These are phyloP conservation scores for Ramularia endophylla DNA, from an alignment of 2,329 filamentous ascomycete genomes.

Conservation along the genomic window DNA sequence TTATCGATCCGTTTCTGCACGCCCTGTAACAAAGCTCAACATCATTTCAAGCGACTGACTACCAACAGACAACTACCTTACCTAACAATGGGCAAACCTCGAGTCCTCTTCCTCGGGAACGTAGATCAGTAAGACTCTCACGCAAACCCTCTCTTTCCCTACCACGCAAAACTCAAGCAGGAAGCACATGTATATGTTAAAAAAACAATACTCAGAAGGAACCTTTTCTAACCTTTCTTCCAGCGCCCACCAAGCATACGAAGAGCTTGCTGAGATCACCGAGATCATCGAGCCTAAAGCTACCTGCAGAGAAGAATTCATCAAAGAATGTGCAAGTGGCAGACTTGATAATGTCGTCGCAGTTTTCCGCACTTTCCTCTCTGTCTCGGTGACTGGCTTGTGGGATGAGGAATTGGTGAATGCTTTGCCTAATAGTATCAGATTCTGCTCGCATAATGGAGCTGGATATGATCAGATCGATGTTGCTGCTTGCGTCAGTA, in stretches of 20 bases:
- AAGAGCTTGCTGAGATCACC: slow-evolving; percentile 54
- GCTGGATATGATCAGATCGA: slow-evolving; percentile 84
- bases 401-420: slow-evolving; percentile 66
- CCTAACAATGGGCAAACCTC: slow-evolving; percentile 44
- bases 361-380: slow-evolving; percentile 58
- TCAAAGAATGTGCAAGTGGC: slow-evolving; percentile 61
- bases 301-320: slow-evolving; percentile 59
- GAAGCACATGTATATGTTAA: no score
- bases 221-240: no score
- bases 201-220: no score
- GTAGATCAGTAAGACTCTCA: slow-evolving; percentile 51
- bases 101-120: slow-evolving; percentile 57
- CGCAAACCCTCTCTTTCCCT: slow-evolving; percentile 1
- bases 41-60: no score
- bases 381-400: slow-evolving; percentile 57
- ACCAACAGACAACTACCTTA: no score
- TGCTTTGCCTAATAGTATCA: slow-evolving; percentile 35
- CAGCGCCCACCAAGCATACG: slow-evolving; percentile 62
- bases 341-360: slow-evolving; percentile 54
- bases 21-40: no score
- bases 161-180: no score
- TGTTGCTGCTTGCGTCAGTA: slow-evolving; percentile 54
- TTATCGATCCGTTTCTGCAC: no score
- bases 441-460: slow-evolving; percentile 44
- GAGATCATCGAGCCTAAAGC: slow-evolving; percentile 60